Conservation (phyloP, 306 rosid species). For the Hylodesmum podocarpum region DNA sequence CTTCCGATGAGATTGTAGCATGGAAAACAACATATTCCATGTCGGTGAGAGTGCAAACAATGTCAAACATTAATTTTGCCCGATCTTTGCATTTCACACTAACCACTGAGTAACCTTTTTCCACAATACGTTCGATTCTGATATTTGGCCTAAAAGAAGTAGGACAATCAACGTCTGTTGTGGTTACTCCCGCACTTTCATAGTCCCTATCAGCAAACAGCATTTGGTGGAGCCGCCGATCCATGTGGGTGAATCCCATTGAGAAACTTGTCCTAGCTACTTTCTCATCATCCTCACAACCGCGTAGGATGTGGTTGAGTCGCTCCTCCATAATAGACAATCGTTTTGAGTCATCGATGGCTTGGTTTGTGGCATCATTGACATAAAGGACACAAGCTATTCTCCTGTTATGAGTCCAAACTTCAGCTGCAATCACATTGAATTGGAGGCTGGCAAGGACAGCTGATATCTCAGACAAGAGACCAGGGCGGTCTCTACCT, state of each 20-base stretch:
- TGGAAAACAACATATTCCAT: slow-evolving; percentile 89
- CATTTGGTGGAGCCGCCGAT: slow-evolving; percentile 78
- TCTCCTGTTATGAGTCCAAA: slow-evolving; percentile 77
- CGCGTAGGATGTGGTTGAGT: slow-evolving; percentile 69
- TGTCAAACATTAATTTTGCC: slow-evolving; percentile 83
- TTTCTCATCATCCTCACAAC: slow-evolving; percentile 54
- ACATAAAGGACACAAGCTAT: slow-evolving; percentile 75
- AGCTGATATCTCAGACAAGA: slow-evolving; percentile 80
- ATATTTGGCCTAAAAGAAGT: slow-evolving; percentile 63
- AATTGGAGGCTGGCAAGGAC: slow-evolving; percentile 68
- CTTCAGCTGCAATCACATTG: slow-evolving; percentile 79
- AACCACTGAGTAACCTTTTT: slow-evolving; percentile 70
- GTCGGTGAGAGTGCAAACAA: slow-evolving; percentile 84
- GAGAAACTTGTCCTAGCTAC: slow-evolving; percentile 68
- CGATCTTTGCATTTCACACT: slow-evolving; percentile 76
- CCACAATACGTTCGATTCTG: slow-evolving; percentile 64
- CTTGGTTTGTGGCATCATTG: slow-evolving; percentile 47
- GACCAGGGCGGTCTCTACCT: slow-evolving; percentile 82
- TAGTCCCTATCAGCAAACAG: slow-evolving; percentile 78
- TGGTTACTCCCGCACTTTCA: slow-evolving; percentile 53
- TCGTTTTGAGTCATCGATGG: slow-evolving; percentile 50
- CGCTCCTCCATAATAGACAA: slow-evolving; percentile 71
- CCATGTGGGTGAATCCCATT: slow-evolving; percentile 72
- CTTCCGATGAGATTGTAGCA: slow-evolving; percentile 72
- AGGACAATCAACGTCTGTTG: slow-evolving; percentile 45